Base-by-base conservation (phyloP, 495 filamentous ascomycete genomes). In the Parathielavia hyrcaniae region DNA sequence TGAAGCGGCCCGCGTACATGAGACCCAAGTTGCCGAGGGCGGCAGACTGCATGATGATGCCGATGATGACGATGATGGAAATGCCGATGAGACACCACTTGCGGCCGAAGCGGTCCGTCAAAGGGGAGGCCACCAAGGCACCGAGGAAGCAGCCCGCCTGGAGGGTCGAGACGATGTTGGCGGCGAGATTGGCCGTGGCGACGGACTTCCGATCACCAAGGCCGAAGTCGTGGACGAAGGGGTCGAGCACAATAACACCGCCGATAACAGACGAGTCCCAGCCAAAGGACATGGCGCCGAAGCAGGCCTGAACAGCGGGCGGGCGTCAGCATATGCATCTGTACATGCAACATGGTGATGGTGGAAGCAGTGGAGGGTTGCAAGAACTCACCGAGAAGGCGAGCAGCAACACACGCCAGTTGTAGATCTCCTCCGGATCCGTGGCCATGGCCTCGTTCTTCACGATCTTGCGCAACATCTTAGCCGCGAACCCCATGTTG, bases 361-460 rank as follows among this genome's bases (percentile, higher is more conserved):
- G n/a, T n/a, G n/a, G 16, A 20, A 13, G 16, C 7, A 1, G 8
- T 36, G 10, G 6, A 10, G 1, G 10, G 40, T 44, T 5, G n/a
- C 7, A 16, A 35, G 10, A n/a, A 71, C 79, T 66, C 58, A 86
- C 83, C 48, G 86, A 86, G 57, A 80, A 85, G 20, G 86, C 84
- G 34, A 90, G 71, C 36, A 81, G 68, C 61, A 83, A 89, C 19
- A 86, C 83, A 56, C 86, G 81, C 86, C 86, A 90, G 60, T 85
- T 85, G 62, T 91, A 91, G 64, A 91, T 88, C 73, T 90, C 83
- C 55, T 77, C 78, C 12, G 87, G 86, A 64, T 87, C 86, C 46
- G 71, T 73, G 71, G 80, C 85, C 83, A 89, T 89, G 44, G 87
- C 83, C 60, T 89, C 86, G 81, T 91, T 91, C 70, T 82, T 82